These are phyloP conservation scores for Chloranthus sessilifolius DNA, from an alignment of 164 flowering plant species.

Conservation along the genomic window DNA sequence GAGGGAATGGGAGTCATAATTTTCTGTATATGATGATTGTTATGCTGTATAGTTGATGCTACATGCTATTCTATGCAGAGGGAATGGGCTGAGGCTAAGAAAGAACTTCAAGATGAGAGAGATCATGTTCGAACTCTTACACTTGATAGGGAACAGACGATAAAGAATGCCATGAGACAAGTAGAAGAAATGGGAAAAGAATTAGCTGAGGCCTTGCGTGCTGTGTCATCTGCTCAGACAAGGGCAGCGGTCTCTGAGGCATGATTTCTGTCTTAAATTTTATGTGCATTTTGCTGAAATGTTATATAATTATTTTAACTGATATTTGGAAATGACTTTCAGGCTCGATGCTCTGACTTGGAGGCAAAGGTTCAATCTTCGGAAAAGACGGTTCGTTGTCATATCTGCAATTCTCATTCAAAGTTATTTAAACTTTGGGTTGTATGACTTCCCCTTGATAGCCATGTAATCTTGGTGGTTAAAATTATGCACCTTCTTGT, in stretches of 20 bases:
- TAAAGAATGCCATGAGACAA: conserved; percentile 59
- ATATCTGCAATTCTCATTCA: background rate
- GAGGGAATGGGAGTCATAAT: too few species aligned
- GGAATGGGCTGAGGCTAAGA: conserved; percentile 94
- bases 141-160: conserved; percentile 54
- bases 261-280: background rate
- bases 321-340: conserved; percentile 10
- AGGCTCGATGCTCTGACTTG: conserved; percentile 64
- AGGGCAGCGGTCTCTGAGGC: conserved; percentile 88
- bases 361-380: conserved; percentile 50
- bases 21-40: background rate
- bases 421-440: too few species aligned
- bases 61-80: too few species aligned
- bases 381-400: conserved; percentile 13
- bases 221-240: conserved; percentile 62
- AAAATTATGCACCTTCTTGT: too few species aligned
- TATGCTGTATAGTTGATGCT: too few species aligned
- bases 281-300: background rate
- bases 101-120: conserved; percentile 79
- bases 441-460: too few species aligned
- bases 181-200: conserved; percentile 72
- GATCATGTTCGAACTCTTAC: conserved; percentile 53
- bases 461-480: too few species aligned
- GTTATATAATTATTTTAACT: too few species aligned
- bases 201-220: conserved; percentile 50